Percentiles rank a stretch among this genome's conserved stretches.
Evolutionary conservation across 306 rosid genomes (phyloP).

Genomic region (Vigna hirtella): DNA sequence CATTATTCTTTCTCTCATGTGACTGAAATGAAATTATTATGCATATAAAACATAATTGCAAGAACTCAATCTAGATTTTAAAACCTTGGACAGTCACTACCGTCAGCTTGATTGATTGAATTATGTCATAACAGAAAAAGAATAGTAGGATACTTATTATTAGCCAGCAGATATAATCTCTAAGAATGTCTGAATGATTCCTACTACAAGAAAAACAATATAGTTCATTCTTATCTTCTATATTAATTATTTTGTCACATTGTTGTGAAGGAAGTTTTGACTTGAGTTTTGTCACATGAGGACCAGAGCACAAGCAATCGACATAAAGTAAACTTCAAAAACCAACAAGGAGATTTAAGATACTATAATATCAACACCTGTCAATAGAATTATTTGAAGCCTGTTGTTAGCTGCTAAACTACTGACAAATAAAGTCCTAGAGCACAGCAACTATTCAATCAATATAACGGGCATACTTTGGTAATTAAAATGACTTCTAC

Average conservation of each 20-base stretch:
- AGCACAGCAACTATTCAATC: neutral
- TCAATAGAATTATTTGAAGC: constrained; percentile 33
- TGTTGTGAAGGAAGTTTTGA: too few relatives aligned
- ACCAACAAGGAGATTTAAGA: constrained; percentile 17
- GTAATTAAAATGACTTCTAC: constrained; percentile 34
- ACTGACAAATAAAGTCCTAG: constrained; percentile 26
- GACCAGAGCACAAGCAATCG: constrained; percentile 5
- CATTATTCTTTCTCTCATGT: constrained; percentile 28
- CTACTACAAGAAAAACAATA: too few relatives aligned
- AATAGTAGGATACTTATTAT: neutral
- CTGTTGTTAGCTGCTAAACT: constrained; percentile 10
- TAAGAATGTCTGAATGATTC: neutral
- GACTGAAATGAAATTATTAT: constrained; percentile 30
- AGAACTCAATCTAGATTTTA: neutral
- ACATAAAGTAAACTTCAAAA: constrained; percentile 29
- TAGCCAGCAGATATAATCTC: neutral
- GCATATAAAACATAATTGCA: constrained; percentile 6
- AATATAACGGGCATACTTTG: constrained; percentile 6
- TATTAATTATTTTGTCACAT: too few relatives aligned
- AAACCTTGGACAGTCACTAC: constrained; percentile 18
- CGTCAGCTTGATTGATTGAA: neutral
- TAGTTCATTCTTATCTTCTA: too few relatives aligned
- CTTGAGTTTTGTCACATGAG: neutral
- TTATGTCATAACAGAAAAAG: constrained; percentile 15
- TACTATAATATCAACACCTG: constrained; percentile 6